These are phyloP conservation scores for Chaetomium fimeti DNA, from an alignment of 495 filamentous ascomycete genomes.

Conservation along the genomic window DNA sequence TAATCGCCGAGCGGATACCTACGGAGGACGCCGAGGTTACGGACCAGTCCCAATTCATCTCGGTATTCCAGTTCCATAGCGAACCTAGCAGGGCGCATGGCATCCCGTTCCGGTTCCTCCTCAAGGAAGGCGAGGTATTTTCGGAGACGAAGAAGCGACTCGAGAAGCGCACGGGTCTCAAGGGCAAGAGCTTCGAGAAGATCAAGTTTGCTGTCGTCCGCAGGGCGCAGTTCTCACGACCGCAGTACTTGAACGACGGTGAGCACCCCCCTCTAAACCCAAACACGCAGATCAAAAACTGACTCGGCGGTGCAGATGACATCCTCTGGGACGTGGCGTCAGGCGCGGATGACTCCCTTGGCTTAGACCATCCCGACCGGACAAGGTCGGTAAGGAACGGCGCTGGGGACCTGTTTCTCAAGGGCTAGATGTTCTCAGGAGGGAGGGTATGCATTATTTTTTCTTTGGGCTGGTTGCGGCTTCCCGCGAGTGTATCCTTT, in stretches of 20 bases:
- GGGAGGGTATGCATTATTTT: conserved; percentile 7
- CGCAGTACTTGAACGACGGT: conserved; percentile 87
- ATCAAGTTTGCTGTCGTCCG: conserved; percentile 90
- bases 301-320: conserved; percentile 60
- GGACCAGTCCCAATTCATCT: conserved; percentile 61
- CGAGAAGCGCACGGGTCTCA: conserved; percentile 85
- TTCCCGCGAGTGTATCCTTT: conserved; percentile 13
- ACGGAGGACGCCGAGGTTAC: conserved; percentile 67
- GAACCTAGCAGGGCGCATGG: conserved; percentile 74
- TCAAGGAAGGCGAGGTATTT: conserved; percentile 87
- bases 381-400: conserved; percentile 52
- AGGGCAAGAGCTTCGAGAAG: conserved; percentile 98
- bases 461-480: background rate
- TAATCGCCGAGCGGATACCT: conserved; percentile 77
- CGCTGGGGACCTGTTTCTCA: conserved; percentile 56
- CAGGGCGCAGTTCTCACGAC: conserved; percentile 64
- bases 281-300: background rate
- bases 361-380: conserved; percentile 85
- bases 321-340: conserved; percentile 71
- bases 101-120: conserved; percentile 84
- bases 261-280: conserved; percentile 35
- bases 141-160: conserved; percentile 87
- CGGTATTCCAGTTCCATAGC: conserved; percentile 86
- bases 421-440: conserved; percentile 35
- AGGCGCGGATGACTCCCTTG: conserved; percentile 73